Evolutionary conservation across 306 rosid genomes (phyloP).

Genomic region (Ceratonia siliqua): DNA sequence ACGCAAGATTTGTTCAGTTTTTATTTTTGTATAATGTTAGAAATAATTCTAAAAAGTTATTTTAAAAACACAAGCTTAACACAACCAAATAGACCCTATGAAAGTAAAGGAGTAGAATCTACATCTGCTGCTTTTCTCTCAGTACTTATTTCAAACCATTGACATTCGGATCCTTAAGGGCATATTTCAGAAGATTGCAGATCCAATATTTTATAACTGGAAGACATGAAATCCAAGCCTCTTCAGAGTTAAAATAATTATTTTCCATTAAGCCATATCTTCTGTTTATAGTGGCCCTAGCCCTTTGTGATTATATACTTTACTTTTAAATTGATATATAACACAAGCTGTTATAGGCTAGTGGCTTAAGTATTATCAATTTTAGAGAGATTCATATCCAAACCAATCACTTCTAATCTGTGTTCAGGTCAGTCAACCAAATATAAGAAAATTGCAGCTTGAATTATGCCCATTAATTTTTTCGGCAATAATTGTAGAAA

Average conservation of each 20-base stretch:
- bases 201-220: not conserved
- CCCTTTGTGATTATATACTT: not conserved
- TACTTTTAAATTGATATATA: not conserved
- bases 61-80: no score
- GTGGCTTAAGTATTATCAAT: no score
- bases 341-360: no score
- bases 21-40: no score
- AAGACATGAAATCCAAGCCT: conserved; percentile 11
- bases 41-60: no score
- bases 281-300: not conserved
- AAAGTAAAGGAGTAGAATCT: not conserved
- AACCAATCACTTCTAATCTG: no score
- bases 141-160: conserved; percentile 15
- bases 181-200: not conserved
- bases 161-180: conserved; percentile 5
- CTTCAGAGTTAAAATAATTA: not conserved
- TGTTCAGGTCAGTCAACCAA: conserved; percentile 34
- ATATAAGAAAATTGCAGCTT: conserved; percentile 19
- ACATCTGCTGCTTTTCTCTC: conserved; percentile 1
- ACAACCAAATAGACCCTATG: no score
- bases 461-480: not conserved
- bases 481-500: no score
- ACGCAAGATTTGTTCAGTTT: no score
- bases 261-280: not conserved
- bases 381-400: no score